Percentiles rank a stretch among this genome's conserved stretches.
These are phyloP conservation scores for Bathelium albidoporum DNA, from an alignment of 495 filamentous ascomycete species.

Conservation along the genomic window DNA sequence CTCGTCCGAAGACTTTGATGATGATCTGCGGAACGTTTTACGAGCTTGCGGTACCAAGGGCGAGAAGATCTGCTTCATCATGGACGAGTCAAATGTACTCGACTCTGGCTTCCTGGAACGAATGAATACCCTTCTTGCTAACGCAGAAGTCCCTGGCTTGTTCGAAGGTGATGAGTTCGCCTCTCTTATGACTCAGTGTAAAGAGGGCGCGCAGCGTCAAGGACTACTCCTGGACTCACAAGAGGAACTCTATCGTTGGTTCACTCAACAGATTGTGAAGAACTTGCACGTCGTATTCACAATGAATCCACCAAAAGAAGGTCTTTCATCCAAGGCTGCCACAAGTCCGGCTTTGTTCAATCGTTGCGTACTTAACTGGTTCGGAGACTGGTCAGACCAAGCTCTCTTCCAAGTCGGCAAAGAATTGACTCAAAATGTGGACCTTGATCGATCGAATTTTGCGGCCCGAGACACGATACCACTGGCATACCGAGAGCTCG, in stretches of 20 bases:
- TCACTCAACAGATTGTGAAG: slow-evolving; percentile 97
- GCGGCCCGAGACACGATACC: slow-evolving; percentile 83
- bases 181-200: slow-evolving; percentile 94
- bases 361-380: slow-evolving; percentile 98
- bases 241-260: slow-evolving; percentile 99
- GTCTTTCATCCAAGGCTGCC: slow-evolving; percentile 86
- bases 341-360: slow-evolving; percentile 98
- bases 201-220: slow-evolving; percentile 94
- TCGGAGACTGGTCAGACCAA: slow-evolving; percentile 98
- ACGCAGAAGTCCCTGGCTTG: slow-evolving; percentile 93
- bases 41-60: slow-evolving; percentile 92
- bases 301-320: slow-evolving; percentile 98
- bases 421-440: slow-evolving; percentile 89
- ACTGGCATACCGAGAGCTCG: slow-evolving; percentile 77
- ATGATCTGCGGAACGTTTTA: slow-evolving; percentile 87
- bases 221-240: slow-evolving; percentile 90
- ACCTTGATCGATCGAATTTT: slow-evolving; percentile 80
- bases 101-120: slow-evolving; percentile 97
- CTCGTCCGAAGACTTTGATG: slow-evolving; percentile 96
- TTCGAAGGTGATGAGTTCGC: slow-evolving; percentile 97
- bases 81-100: slow-evolving; percentile 98
- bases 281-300: slow-evolving; percentile 99
- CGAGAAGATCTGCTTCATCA: slow-evolving; percentile 99
- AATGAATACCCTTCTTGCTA: slow-evolving; percentile 97
- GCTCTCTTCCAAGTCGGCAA: slow-evolving; percentile 96